These are phyloP conservation scores for Geotrichum siamense DNA, from an alignment of 1,139 yeast species.

Conservation along the genomic window DNA sequence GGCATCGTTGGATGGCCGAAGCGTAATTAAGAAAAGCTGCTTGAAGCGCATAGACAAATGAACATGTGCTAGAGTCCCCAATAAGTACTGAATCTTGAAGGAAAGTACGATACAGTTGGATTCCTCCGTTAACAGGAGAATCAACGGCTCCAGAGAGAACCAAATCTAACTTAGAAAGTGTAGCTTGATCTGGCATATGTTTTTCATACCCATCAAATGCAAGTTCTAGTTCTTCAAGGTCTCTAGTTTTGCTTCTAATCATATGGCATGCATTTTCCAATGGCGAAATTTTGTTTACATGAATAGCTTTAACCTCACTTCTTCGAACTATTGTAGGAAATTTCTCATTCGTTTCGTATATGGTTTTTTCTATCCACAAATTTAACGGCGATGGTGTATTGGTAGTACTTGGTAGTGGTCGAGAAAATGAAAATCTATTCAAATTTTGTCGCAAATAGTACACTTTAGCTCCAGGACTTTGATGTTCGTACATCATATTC, in stretches of 20 bases:
- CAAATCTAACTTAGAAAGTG: constrained; percentile 53
- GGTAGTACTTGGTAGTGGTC: constrained; percentile 68
- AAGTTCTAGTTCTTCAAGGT: constrained; percentile 60
- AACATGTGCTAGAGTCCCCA: constrained; percentile 34
- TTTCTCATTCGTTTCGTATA: constrained; percentile 64
- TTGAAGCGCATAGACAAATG: constrained; percentile 45
- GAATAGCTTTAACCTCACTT: constrained; percentile 54
- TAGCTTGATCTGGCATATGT: constrained; percentile 44
- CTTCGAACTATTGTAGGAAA: constrained; percentile 88
- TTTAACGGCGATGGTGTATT: constrained; percentile 69
- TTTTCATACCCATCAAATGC: constrained; percentile 47
- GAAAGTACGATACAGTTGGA: constrained; percentile 72
- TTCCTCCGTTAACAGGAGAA: constrained; percentile 90
- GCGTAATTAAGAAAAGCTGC: constrained; percentile 67
- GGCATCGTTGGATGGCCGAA: constrained; percentile 54
- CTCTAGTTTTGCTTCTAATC: constrained; percentile 60
- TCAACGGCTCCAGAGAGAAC: constrained; percentile 83
- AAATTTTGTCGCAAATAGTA: constrained; percentile 46
- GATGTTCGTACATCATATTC: constrained; percentile 7
- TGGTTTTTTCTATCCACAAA: constrained; percentile 82
- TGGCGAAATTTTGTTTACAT: constrained; percentile 62
- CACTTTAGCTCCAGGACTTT: constrained; percentile 26
- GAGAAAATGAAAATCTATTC: constrained; percentile 59
- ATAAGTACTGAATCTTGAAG: constrained; percentile 40
- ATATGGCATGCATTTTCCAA: constrained; percentile 72